Evolutionary conservation across 2,329 filamentous ascomycete genomes (phyloP).

Genomic region (Chaetoscypha palmicola): DNA sequence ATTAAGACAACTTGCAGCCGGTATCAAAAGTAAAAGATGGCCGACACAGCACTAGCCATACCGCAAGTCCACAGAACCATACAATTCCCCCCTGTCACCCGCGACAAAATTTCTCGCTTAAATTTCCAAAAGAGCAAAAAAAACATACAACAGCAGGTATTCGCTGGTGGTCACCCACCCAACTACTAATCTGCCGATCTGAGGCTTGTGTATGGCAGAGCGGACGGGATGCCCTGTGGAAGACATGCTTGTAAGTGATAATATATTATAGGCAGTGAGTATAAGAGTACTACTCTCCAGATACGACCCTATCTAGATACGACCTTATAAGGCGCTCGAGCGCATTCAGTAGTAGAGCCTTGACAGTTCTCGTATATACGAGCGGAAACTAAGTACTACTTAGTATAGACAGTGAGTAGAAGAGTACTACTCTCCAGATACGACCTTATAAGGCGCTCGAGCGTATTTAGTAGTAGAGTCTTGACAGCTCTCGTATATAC

Average conservation of each 20-base stretch:
- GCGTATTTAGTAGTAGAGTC: no score
- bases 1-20: not conserved
- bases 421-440: no score
- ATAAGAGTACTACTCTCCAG: no score
- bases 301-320: not conserved
- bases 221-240: conserved; percentile 11
- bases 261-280: not conserved
- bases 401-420: not conserved
- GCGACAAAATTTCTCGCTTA: not conserved
- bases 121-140: conserved; percentile 11
- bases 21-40: not conserved
- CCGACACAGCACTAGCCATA: not conserved
- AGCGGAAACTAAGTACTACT: no score
- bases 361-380: no score
- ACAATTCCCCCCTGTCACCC: not conserved
- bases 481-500: no score
- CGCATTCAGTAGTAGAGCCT: no score
- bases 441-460: not conserved
- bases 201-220: conserved; percentile 18
- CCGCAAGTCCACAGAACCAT: not conserved
- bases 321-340: not conserved
- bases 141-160: conserved; percentile 26
- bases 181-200: conserved; percentile 23
- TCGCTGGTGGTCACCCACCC: conserved; percentile 25
- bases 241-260: not conserved